Conservation (phyloP, 148 eudicot genomes). For the Cornus florida region DNA sequence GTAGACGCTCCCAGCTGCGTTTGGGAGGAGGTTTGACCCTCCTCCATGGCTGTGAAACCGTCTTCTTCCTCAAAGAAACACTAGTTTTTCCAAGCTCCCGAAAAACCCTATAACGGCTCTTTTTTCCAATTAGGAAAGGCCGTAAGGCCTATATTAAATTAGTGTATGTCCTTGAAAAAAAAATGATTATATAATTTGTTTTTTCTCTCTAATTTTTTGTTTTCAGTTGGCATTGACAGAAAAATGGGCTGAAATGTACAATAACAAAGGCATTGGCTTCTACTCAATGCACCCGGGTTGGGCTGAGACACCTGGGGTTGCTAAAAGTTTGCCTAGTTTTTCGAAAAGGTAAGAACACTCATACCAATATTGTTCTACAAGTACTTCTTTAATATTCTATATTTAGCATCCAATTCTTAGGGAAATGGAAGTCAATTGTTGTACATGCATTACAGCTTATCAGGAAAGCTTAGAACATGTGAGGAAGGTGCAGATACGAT, state of each 20-base stretch:
- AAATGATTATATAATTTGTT: not conserved
- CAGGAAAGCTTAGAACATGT: constrained; percentile 76
- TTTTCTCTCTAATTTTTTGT: not conserved
- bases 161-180: too few species aligned
- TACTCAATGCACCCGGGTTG: constrained; percentile 99
- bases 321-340: constrained; percentile 74
- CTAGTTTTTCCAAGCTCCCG: too few species aligned
- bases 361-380: not conserved
- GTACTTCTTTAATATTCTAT: not conserved
- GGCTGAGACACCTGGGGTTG: constrained; percentile 97
- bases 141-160: too few species aligned
- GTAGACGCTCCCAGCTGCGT: too few species aligned
- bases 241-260: constrained; percentile 77
- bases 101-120: too few species aligned
- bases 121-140: too few species aligned
- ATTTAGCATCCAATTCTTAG: not conserved
- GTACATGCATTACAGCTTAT: constrained; percentile 34
- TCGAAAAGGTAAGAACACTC: constrained; percentile 54
- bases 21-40: too few species aligned
- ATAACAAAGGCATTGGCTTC: constrained; percentile 60
- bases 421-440: not conserved
- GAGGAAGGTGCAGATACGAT: constrained; percentile 91
- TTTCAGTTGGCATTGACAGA: constrained; percentile 88
- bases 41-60: too few species aligned
- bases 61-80: too few species aligned